phyloP scores from a whole-genome alignment of 192 early-diverging fungal genomes.

The Coemansia reversa region DNA sequence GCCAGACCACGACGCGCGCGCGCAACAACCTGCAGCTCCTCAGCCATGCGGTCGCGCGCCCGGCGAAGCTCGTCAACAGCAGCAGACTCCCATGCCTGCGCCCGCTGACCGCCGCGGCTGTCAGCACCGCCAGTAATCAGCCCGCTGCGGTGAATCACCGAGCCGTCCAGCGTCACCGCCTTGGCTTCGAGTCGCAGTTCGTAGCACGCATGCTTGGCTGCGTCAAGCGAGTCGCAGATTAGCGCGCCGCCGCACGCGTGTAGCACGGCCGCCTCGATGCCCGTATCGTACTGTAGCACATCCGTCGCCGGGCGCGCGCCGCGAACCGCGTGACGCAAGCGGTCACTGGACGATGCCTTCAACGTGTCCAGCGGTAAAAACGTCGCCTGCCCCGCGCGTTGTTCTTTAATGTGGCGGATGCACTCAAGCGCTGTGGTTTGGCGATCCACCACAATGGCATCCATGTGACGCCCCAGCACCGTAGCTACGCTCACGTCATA shows the following conservation, averaged over 20 bases:
- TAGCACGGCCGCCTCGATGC: slow-evolving; percentile 75
- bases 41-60: slow-evolving; percentile 66
- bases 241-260: slow-evolving; percentile 92
- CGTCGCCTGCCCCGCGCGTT: slow-evolving; percentile 85
- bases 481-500: slow-evolving; percentile 85
- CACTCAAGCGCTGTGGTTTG: slow-evolving; percentile 94
- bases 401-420: slow-evolving; percentile 90
- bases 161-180: slow-evolving; percentile 90
- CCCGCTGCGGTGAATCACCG: slow-evolving; percentile 93
- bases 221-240: slow-evolving; percentile 82
- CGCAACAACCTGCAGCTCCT: slow-evolving; percentile 70
- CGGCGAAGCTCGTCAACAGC: slow-evolving; percentile 78
- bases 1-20: slow-evolving; percentile 67
- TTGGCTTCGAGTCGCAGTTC: slow-evolving; percentile 81
- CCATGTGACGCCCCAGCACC: slow-evolving; percentile 87
- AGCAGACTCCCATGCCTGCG: slow-evolving; percentile 83
- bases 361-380: slow-evolving; percentile 93
- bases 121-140: slow-evolving; percentile 86
- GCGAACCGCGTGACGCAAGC: slow-evolving; percentile 70
- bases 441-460: slow-evolving; percentile 92
- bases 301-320: slow-evolving; percentile 93
- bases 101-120: slow-evolving; percentile 44
- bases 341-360: slow-evolving; percentile 69
- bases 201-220: slow-evolving; percentile 87
- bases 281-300: slow-evolving; percentile 80